Base-by-base conservation (phyloP, 768 basidiomycete genomes). In the Boletus rubroflammeus region DNA sequence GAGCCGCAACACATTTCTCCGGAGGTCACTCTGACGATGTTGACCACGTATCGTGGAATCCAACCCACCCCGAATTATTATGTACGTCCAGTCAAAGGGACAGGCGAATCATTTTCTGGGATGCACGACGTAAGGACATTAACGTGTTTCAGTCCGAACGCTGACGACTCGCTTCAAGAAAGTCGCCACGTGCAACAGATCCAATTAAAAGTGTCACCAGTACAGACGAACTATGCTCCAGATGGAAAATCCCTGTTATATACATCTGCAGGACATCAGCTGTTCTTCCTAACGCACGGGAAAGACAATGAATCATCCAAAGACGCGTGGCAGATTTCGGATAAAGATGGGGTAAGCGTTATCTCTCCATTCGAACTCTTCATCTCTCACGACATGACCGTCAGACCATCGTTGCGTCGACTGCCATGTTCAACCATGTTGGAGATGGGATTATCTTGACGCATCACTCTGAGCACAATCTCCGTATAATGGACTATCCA, bases 1-100 rank as follows among this genome's bases (percentile, higher is more conserved):
- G 89, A 59, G 77, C 83, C 15, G 85, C 89, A 15, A 73, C 79
- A 2, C 73, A 79, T 15, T 89, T 82, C 53, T 78, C 84, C 1
- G 87, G 88, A 21, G 88, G 82, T 7, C 90, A 91, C 58, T 76
- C 79, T 2, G 88, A 89, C 51, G 88, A 90, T 42, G 85, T 87
- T n/a, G 90, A 92, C 61, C 83, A 90, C 56, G 72, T 91, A 39
- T 82, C 88, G 8, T 93, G 90, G 89, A 90, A 90, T 66, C 90
- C 90, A 1, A 87, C 85, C 3, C 89, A 92, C 60, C 88, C 90
- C 5, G 90, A 91, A 36, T 71, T 90, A 15, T 89, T 93, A 64
- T 90, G 86, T 56, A 85, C 90, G 0, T 88, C 88, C 15, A 85
- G 89, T 60, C 82, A 85, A 64, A 86, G 81, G 62, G 90, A 93